Evolutionary conservation across 2,329 filamentous ascomycete species (phyloP), one percentile per base, ranked within the genome.

Genomic region (Neonectria neomacrospora): DNA sequence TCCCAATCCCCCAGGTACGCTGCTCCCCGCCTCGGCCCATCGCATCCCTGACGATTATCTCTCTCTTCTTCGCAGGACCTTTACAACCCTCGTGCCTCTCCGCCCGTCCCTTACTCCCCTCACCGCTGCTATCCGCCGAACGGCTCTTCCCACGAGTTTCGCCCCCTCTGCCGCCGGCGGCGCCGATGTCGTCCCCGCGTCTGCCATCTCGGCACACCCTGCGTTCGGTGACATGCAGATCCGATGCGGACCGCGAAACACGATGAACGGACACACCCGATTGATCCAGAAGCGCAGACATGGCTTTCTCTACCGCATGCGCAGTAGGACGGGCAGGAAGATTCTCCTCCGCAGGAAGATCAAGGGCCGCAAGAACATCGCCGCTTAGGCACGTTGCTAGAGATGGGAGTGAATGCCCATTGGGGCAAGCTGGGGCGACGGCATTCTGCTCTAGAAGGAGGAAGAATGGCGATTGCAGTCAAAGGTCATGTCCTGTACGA

Each of bases 251-350:
- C 86, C 86, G 51, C 82, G 86, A 63, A 82, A 86, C 72, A 88
- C 85, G 32, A 84, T 88, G 84, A 82, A 84, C 58, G 77, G 81
- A 53, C 77, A 82, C 58, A 86, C 83, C 58, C 81, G 86, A 37
- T 78, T 88, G 57, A 75, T 88, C 14, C 85, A 88, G 77, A 89
- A 88, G 81, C 81, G 86, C 23, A 81, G 86, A 67, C 83, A 85
- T 67, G 87, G 87, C 1, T 89, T 88, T 70, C 75, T 89, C 51
- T 81, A 79, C 67, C 79, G 86, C 39, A 75, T 82, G 67, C 78
- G 81, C 67, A 82, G 81, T 48, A 81, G 80, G 72, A 83, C 80
- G 10, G 87, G 87, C 3, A 78, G 81, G 61, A 85, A 83, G 77
- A 86, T 82, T 63, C 71, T 89, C 55, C 76, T 79, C 73, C 77